These are phyloP conservation scores for Ceratobasidium theobromae DNA, from an alignment of 1,284 basidiomycete genomes.

Conservation along the genomic window DNA sequence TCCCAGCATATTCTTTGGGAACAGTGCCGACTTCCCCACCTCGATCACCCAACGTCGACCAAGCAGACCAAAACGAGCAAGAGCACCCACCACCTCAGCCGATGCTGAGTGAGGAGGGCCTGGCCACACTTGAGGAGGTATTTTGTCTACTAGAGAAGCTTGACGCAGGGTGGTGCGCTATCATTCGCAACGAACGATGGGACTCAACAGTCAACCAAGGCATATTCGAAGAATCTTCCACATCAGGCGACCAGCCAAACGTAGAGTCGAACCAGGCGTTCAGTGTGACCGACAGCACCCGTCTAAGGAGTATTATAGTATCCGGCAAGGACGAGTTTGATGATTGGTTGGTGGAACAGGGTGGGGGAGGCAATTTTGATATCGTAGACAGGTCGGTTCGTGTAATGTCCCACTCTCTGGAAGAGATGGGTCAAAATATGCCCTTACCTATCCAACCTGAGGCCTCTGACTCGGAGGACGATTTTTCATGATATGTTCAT, in stretches of 20 bases:
- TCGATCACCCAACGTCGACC: not conserved
- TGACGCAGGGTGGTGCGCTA: conserved; percentile 22
- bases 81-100: not conserved
- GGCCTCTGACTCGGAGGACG: not conserved
- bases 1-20: conserved; percentile 26
- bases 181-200: conserved; percentile 24
- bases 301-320: conserved; percentile 9
- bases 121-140: conserved; percentile 10
- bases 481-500: not conserved
- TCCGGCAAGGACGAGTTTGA: conserved; percentile 25
- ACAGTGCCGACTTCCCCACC: no score
- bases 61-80: not conserved
- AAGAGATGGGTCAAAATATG: conserved; percentile 1
- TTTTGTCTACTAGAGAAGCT: conserved; percentile 4
- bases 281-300: conserved; percentile 20
- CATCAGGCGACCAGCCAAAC: not conserved
- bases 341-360: conserved; percentile 28
- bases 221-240: conserved; percentile 1
- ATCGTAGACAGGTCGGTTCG: conserved; percentile 8
- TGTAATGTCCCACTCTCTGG: conserved; percentile 4
- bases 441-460: not conserved
- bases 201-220: conserved; percentile 16
- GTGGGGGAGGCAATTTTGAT: conserved; percentile 10
- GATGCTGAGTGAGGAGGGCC: conserved; percentile 2
- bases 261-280: not conserved